Evolutionary conservation across 352 stramenopile genomes (phyloP), one percentile per base, ranked within the genome.

Genomic region (Phytophthora meadii): DNA sequence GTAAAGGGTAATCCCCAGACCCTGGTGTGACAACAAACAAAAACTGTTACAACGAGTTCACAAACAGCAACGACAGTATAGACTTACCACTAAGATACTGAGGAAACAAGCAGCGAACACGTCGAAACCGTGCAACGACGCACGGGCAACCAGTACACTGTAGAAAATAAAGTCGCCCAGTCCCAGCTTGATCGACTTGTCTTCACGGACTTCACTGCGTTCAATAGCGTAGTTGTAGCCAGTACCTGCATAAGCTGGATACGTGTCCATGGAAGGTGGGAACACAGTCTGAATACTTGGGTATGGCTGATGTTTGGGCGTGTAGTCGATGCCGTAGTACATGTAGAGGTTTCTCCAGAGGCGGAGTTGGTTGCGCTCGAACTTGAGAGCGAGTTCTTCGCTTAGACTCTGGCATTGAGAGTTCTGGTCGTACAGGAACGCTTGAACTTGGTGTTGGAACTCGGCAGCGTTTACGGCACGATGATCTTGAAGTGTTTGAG

Each of bases 81-180:
- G 1, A 88, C 81, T 82, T 72, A 93, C 85, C 2, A 98, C 66
- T 64, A 99, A 91, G 25, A 97, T 90, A 54, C 59, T 76, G 45
- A 99, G 61, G 54, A 98, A 98, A 60, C 92, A 98, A 15, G 93
- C 76, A 5, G 81, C 84, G 62, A 98, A 98, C 10, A 93, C 78
- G 9, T 88, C 89, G 55, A 99, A 98, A 46, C 94, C 93, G 53
- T 97, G 90, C 59, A 94, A 76, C 8, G 93, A 95, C 9, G 97
- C 97, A 36, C 97, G 96, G 6, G 94, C 94, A 27, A 99, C 94
- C 32, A 99, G 79, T 0, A 99, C 90, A 47, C 85, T 98, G 77
- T 99, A 99, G 71, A 99, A 99, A 44, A 99, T 98, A 70, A 99
- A 99, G 78, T 99, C 97, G 1, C 97, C 97, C 9, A 98, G 73